Evolutionary conservation across 1,139 yeast genomes (phyloP).

Genomic region (Spathaspora sp.): DNA sequence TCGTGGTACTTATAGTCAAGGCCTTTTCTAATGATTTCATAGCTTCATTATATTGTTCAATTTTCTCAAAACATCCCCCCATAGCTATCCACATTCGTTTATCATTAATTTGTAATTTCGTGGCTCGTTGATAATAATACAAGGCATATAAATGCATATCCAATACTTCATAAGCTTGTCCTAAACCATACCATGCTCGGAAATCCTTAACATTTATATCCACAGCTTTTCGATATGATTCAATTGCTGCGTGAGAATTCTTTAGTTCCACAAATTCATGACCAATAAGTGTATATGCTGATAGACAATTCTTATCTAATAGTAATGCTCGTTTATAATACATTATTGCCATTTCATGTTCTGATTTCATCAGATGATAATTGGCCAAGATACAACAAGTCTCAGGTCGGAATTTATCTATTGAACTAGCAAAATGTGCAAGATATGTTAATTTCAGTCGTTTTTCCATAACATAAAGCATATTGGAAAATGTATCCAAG

Average conservation of each 20-base stretch:
- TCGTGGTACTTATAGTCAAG: constrained; percentile 32
- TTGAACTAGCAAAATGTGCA: constrained; percentile 80
- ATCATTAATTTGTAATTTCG: constrained; percentile 84
- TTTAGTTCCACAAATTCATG: constrained; percentile 96
- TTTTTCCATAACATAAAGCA: constrained; percentile 91
- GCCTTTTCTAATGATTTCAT: constrained; percentile 61
- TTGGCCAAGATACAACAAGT: constrained; percentile 94
- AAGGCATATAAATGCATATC: constrained; percentile 94
- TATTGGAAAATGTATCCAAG: constrained; percentile 87
- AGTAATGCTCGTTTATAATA: constrained; percentile 89
- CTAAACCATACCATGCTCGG: constrained; percentile 98
- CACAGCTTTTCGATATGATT: constrained; percentile 90
- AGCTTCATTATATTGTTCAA: constrained; percentile 67
- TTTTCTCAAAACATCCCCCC: constrained; percentile 85
- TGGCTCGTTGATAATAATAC: constrained; percentile 90
- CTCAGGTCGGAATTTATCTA: constrained; percentile 90
- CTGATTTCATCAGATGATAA: constrained; percentile 87
- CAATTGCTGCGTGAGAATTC: constrained; percentile 97
- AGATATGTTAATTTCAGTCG: constrained; percentile 78
- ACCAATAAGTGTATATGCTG: constrained; percentile 99
- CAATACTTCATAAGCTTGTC: constrained; percentile 95
- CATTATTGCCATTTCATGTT: constrained; percentile 92
- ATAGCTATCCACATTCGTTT: constrained; percentile 97
- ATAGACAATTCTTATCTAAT: constrained; percentile 73
- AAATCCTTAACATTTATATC: constrained; percentile 87